These are phyloP conservation scores for Cytospora piceicola DNA, from an alignment of 2,329 filamentous ascomycete species.

Conservation along the genomic window DNA sequence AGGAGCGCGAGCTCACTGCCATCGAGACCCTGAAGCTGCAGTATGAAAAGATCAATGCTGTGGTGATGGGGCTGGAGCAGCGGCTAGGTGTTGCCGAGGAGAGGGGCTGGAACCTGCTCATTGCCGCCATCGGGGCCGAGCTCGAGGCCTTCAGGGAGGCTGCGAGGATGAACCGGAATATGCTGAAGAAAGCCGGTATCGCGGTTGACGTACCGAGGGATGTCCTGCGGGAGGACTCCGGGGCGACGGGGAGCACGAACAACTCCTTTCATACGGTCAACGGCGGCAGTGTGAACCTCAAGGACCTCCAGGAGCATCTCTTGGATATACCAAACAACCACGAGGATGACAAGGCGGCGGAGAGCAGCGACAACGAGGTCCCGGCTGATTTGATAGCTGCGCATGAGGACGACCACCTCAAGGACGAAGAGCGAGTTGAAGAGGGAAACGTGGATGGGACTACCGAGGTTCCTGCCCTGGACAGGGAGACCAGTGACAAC, in stretches of 20 bases:
- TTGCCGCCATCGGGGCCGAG: constrained; percentile 74
- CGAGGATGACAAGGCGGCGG: constrained; percentile 28
- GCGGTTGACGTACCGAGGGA: constrained; percentile 33
- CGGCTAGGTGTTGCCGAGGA: constrained; percentile 60
- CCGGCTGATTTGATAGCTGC: constrained; percentile 47
- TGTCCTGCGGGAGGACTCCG: constrained; percentile 24
- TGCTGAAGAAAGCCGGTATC: constrained; percentile 39
- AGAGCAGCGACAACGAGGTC: constrained; percentile 46
- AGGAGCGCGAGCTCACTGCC: constrained; percentile 34
- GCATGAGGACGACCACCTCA: constrained; percentile 33
- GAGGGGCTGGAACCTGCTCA: constrained; percentile 73
- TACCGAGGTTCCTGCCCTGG: constrained; percentile 12
- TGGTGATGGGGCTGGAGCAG: constrained; percentile 59
- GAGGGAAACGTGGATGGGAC: not conserved
- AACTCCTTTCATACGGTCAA: constrained; percentile 32
- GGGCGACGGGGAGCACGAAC: constrained; percentile 19
- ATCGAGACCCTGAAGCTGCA: constrained; percentile 50
- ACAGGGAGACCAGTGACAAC: constrained; percentile 47
- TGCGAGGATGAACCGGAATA: constrained; percentile 37
- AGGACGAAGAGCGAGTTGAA: constrained; percentile 19
- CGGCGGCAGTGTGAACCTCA: constrained; percentile 39
- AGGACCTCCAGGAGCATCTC: constrained; percentile 41
- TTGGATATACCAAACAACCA: constrained; percentile 30
- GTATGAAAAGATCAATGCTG: constrained; percentile 58
- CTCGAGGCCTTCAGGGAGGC: constrained; percentile 42